phyloP scores from a whole-genome alignment of 2,329 filamentous ascomycete genomes.

The Beauveria sp. region DNA sequence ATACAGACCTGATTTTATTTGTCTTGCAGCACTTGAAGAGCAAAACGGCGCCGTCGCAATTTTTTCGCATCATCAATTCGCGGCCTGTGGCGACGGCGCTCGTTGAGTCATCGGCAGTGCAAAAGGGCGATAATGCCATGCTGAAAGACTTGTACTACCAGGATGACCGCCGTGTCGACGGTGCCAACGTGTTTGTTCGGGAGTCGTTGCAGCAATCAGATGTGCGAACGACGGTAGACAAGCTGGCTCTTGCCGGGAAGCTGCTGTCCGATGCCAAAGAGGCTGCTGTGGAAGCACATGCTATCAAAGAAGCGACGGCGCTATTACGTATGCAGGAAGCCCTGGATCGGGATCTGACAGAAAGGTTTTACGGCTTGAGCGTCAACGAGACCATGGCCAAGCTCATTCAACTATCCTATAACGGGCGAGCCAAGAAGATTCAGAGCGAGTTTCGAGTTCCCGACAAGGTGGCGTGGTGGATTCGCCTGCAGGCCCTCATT shows the following conservation, averaged over 20 bases:
- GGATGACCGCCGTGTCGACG: conserved; percentile 83
- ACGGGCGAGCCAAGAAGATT: conserved; percentile 78
- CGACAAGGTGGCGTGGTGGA: conserved; percentile 87
- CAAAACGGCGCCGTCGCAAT: conserved; percentile 80
- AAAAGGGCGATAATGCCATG: conserved; percentile 65
- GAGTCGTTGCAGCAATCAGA: conserved; percentile 73
- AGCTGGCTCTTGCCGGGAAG: conserved; percentile 78
- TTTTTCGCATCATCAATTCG: conserved; percentile 85
- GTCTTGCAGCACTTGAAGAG: conserved; percentile 84
- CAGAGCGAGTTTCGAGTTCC: conserved; percentile 88
- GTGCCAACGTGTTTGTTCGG: conserved; percentile 76
- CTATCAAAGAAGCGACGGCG: conserved; percentile 71
- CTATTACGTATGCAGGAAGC: conserved; percentile 80
- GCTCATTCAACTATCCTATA: conserved; percentile 72
- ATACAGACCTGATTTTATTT: conserved; percentile 86
- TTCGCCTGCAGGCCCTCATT: conserved; percentile 75
- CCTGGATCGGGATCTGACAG: conserved; percentile 75
- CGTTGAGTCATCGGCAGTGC: conserved; percentile 71
- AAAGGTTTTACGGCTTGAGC: conserved; percentile 71
- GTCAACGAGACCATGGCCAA: conserved; percentile 91
- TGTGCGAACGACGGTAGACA: conserved; percentile 66
- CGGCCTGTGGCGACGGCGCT: conserved; percentile 81
- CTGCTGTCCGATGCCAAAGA: conserved; percentile 80
- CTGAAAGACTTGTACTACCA: conserved; percentile 97
- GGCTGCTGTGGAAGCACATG: conserved; percentile 61